Percentiles rank a stretch among this genome's conserved stretches.
phyloP scores from a whole-genome alignment of 768 basidiomycete genomes.

The Termitomyces sp. region DNA sequence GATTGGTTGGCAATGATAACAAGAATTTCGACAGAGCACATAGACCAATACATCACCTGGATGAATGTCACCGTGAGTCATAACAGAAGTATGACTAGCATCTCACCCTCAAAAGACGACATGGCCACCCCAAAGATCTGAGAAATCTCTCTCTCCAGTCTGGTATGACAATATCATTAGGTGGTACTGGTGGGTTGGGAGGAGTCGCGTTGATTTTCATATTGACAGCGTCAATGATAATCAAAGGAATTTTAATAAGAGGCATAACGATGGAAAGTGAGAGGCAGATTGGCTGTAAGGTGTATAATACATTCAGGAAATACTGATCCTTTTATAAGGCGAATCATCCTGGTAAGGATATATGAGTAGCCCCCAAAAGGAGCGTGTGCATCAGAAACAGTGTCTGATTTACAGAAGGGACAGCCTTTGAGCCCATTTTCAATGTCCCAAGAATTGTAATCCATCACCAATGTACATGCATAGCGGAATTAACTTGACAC shows the following conservation, averaged over 20 bases:
- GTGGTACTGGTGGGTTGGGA: slow-evolving; percentile 22
- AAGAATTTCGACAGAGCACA: slow-evolving; percentile 21
- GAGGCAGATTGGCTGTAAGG: not conserved
- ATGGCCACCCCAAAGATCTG: slow-evolving; percentile 21
- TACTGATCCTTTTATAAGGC: not conserved
- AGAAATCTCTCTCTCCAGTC: slow-evolving; percentile 28
- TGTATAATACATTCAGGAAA: not conserved
- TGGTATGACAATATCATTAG: slow-evolving; percentile 20
- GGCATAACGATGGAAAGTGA: slow-evolving; percentile 10
- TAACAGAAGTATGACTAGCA: not conserved
- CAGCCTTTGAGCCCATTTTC: not conserved
- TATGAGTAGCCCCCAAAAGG: not conserved
- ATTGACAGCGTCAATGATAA: slow-evolving; percentile 25
- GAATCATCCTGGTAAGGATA: not conserved
- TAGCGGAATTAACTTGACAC: slow-evolving; percentile 10
- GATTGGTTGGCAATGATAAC: slow-evolving; percentile 21
- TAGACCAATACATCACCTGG: slow-evolving; percentile 22
- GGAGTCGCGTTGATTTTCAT: slow-evolving; percentile 33
- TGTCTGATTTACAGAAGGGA: not conserved
- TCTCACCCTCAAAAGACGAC: slow-evolving; percentile 22
- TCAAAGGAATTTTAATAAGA: slow-evolving; percentile 29
- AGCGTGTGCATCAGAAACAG: slow-evolving; percentile 4
- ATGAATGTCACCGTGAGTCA: not conserved
- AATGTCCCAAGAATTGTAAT: not conserved
- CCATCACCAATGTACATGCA: slow-evolving; percentile 8